phyloP scores from a whole-genome alignment of 768 basidiomycete species.

The Chlorophyllum brunneum region DNA sequence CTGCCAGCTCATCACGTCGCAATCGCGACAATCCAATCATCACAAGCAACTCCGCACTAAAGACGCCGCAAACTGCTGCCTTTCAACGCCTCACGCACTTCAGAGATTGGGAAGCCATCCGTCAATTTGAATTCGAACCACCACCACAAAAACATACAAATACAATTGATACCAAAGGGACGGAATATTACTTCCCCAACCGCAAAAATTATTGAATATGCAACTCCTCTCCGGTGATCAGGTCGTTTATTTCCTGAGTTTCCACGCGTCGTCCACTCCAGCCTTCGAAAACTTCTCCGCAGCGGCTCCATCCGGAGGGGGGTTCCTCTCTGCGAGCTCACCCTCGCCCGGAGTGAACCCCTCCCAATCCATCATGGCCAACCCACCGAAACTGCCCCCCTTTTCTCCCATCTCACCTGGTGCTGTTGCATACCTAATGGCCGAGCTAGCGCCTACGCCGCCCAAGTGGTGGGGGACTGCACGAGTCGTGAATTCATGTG shows the following conservation, averaged over 20 bases:
- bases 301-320: constrained; percentile 38
- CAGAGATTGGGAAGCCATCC: too few species aligned
- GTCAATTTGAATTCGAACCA: too few species aligned
- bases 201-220: neutral
- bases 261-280: constrained; percentile 46
- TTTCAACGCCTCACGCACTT: too few species aligned
- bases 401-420: constrained; percentile 43
- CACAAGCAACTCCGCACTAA: too few species aligned
- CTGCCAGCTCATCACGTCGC: too few species aligned
- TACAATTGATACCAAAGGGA: too few species aligned
- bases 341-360: constrained; percentile 33
- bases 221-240: neutral
- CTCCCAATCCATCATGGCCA: constrained; percentile 37
- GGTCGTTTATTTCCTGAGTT: constrained; percentile 37
- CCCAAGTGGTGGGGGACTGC: constrained; percentile 35
- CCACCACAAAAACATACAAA: too few species aligned
- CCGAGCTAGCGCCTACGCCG: constrained; percentile 47
- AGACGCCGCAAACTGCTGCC: too few species aligned
- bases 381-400: constrained; percentile 40
- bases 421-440: constrained; percentile 36
- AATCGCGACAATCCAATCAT: too few species aligned
- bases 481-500: constrained; percentile 41
- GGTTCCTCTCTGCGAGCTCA: constrained; percentile 41
- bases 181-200: too few species aligned
- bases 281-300: constrained; percentile 43